A percentile compares a stretch with the other conserved stretches of the same genome.
These are phyloP conservation scores for Candida coquimbonensis DNA, from an alignment of 805 yeast species.

Conservation along the genomic window DNA sequence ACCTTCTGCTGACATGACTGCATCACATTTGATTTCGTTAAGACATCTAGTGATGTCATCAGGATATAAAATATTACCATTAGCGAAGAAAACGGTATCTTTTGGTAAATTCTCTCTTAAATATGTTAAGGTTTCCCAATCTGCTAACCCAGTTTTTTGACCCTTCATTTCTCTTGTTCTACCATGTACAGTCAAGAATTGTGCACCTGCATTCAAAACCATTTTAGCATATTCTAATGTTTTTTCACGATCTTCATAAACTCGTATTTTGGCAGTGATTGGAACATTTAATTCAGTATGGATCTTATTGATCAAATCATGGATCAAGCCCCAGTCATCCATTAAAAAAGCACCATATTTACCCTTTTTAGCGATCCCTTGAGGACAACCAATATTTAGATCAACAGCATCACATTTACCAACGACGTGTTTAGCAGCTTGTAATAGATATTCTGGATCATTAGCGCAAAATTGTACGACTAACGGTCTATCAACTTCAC, in stretches of 20 bases:
- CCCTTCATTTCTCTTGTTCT: slow-evolving; percentile 97
- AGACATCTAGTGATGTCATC: slow-evolving; percentile 72
- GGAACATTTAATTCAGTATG: slow-evolving; percentile 76
- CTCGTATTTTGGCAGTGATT: slow-evolving; percentile 92
- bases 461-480: slow-evolving; percentile 96
- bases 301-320: slow-evolving; percentile 60
- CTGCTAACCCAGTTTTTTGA: slow-evolving; percentile 90
- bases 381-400: slow-evolving; percentile 95
- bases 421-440: slow-evolving; percentile 77
- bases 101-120: slow-evolving; percentile 68
- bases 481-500: slow-evolving; percentile 67
- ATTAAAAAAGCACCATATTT: slow-evolving; percentile 91
- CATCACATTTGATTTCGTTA: slow-evolving; percentile 64
- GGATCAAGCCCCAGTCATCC: slow-evolving; percentile 93
- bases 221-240: slow-evolving; percentile 79
- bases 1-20: slow-evolving; percentile 97
- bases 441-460: slow-evolving; percentile 75
- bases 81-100: slow-evolving; percentile 85
- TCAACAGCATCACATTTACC: slow-evolving; percentile 93
- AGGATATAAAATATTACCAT: slow-evolving; percentile 91
- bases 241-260: slow-evolving; percentile 78
- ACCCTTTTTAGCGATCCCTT: slow-evolving; percentile 93
- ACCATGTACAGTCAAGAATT: slow-evolving; percentile 90
- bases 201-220: slow-evolving; percentile 92
- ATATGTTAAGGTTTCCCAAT: slow-evolving; percentile 76